phyloP scores from a whole-genome alignment of 768 basidiomycete species.

The Scleroderma bovista region DNA sequence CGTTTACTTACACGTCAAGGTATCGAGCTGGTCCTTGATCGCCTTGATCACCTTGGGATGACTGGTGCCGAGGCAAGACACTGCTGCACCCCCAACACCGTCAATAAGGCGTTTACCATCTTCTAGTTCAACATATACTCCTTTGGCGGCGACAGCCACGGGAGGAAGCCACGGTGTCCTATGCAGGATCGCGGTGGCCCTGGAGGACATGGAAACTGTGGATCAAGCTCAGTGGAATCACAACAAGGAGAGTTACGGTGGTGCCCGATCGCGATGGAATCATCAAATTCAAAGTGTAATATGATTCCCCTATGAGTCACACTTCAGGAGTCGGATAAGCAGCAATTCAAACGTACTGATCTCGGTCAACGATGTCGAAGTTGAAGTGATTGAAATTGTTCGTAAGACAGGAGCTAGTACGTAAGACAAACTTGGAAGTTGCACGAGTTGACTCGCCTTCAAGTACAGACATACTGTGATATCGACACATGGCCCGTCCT shows the following conservation, averaged over 20 bases:
- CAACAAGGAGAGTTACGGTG: too few relatives aligned
- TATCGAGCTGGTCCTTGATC: constrained; percentile 76
- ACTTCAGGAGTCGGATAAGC: too few relatives aligned
- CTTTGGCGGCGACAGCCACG: constrained; percentile 58
- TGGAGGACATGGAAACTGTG: constrained; percentile 4
- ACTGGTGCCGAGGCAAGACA: constrained; percentile 69
- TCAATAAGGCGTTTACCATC: constrained; percentile 69
- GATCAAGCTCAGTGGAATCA: too few relatives aligned
- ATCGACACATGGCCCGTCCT: constrained; percentile 29
- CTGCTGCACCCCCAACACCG: constrained; percentile 82
- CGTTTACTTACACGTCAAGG: constrained; percentile 57
- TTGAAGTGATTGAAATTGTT: too few relatives aligned
- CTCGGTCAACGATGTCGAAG: too few relatives aligned
- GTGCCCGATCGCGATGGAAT: neutral
- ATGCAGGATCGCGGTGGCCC: constrained; percentile 46
- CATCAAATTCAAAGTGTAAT: neutral
- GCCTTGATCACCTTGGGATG: constrained; percentile 69
- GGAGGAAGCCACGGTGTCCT: constrained; percentile 73
- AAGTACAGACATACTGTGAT: neutral
- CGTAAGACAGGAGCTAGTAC: too few relatives aligned
- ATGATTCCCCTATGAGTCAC: too few relatives aligned
- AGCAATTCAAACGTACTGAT: too few relatives aligned
- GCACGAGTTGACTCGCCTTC: neutral
- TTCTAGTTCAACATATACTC: constrained; percentile 66
- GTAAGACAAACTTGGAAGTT: neutral